phyloP scores from a whole-genome alignment of 2,329 filamentous ascomycete species.

The Scedosporium dehoogii region DNA sequence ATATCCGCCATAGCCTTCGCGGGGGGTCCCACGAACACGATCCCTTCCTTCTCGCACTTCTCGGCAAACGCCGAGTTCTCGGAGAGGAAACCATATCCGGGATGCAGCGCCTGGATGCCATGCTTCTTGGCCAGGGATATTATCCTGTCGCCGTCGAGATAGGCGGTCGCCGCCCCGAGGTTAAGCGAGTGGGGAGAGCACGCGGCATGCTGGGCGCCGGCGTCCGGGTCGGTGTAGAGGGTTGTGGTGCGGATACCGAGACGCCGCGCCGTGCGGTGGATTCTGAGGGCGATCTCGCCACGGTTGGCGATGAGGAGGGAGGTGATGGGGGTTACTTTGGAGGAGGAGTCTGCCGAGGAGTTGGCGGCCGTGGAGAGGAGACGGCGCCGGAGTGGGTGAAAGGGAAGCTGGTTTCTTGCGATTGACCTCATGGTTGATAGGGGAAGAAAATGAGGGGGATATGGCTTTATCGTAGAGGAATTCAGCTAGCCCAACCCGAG shows the following conservation, averaged over 20 bases:
- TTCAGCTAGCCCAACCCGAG: neutral
- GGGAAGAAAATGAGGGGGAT: neutral
- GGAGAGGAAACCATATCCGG: slow-evolving; percentile 90
- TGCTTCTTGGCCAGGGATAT: slow-evolving; percentile 78
- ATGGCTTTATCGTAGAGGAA: neutral
- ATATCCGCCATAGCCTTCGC: slow-evolving; percentile 74
- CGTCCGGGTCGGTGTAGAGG: slow-evolving; percentile 88
- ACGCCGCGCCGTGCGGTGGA: slow-evolving; percentile 75
- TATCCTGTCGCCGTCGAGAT: slow-evolving; percentile 89
- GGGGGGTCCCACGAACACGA: slow-evolving; percentile 91
- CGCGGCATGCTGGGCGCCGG: slow-evolving; percentile 75
- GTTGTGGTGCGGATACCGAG: slow-evolving; percentile 91
- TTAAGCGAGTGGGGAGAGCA: slow-evolving; percentile 76
- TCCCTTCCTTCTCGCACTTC: slow-evolving; percentile 77
- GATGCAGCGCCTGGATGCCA: slow-evolving; percentile 85
- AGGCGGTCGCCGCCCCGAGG: slow-evolving; percentile 72
- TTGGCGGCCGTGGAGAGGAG: slow-evolving; percentile 23
- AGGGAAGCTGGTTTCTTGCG: slow-evolving; percentile 30
- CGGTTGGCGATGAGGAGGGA: slow-evolving; percentile 94
- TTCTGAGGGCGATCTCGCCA: slow-evolving; percentile 91
- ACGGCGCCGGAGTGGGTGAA: slow-evolving; percentile 33
- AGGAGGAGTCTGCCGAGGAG: slow-evolving; percentile 12
- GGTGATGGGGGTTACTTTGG: slow-evolving; percentile 41
- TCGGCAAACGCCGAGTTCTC: slow-evolving; percentile 89
- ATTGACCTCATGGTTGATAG: slow-evolving; percentile 41